These are phyloP conservation scores for Pleurotus pulmonarius DNA, from an alignment of 768 basidiomycete genomes.

Conservation along the genomic window DNA sequence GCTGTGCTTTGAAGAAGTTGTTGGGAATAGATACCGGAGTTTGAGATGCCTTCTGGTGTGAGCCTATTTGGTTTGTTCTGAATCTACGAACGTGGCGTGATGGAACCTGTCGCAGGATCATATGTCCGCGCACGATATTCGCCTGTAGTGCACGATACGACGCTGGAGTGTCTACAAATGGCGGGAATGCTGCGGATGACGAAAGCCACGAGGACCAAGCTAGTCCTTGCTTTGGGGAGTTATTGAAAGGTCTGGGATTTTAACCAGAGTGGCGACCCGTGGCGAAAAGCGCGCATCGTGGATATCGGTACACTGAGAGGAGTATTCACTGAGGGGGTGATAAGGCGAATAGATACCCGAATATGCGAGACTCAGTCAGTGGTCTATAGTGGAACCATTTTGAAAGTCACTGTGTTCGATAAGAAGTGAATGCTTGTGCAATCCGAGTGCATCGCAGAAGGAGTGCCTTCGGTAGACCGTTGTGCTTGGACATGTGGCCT, in stretches of 20 bases:
- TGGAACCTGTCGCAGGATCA: too few relatives aligned
- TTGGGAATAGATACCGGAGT: too few relatives aligned
- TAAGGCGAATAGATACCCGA: background rate
- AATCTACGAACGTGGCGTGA: too few relatives aligned
- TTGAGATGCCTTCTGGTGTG: too few relatives aligned
- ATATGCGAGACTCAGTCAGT: background rate
- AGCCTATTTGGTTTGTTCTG: too few relatives aligned
- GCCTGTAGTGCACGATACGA: background rate
- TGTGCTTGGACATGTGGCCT: too few relatives aligned
- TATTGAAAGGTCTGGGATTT: background rate
- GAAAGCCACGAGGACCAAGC: background rate
- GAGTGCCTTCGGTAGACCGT: too few relatives aligned
- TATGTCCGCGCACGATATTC: background rate
- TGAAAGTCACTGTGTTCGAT: too few relatives aligned
- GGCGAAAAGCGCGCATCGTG: conserved; percentile 6
- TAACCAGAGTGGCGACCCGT: background rate
- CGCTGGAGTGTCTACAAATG: background rate
- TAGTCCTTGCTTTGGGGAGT: background rate
- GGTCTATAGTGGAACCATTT: too few relatives aligned
- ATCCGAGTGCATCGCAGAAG: too few relatives aligned
- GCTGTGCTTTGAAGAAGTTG: too few relatives aligned
- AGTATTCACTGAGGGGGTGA: background rate
- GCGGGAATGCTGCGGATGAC: conserved; percentile 7
- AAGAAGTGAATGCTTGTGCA: too few relatives aligned
- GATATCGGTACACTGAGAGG: background rate